Evolutionary conservation across 495 filamentous ascomycete species (phyloP).

Genomic region (Penicillium verhagenii): DNA sequence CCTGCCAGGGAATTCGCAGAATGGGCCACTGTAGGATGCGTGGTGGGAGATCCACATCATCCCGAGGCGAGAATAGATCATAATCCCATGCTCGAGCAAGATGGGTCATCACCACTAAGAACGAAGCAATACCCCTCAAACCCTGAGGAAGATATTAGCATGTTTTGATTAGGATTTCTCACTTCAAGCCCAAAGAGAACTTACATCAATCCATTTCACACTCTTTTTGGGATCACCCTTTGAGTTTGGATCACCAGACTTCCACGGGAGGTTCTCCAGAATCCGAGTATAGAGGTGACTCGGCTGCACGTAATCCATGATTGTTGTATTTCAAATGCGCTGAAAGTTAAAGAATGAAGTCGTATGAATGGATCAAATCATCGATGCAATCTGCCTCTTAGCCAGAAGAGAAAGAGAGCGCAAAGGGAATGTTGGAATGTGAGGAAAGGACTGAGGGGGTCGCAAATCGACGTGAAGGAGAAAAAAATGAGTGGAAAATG

Average conservation of each 20-base stretch:
- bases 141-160: constrained; percentile 41
- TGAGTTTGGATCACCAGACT: constrained; percentile 23
- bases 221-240: constrained; percentile 50
- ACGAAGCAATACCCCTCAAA: constrained; percentile 61
- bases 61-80: constrained; percentile 55
- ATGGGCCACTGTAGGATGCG: constrained; percentile 59
- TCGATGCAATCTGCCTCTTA: constrained; percentile 15
- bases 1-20: constrained; percentile 62
- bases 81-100: constrained; percentile 59
- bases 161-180: not conserved
- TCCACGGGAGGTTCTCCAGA: constrained; percentile 35
- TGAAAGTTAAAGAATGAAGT: not conserved
- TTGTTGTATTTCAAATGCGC: not conserved
- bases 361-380: constrained; percentile 10
- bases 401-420: constrained; percentile 9
- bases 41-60: constrained; percentile 43
- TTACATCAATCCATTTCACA: constrained; percentile 70
- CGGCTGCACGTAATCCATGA: constrained; percentile 28
- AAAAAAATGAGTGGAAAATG: not conserved
- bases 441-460: not conserved
- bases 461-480: constrained; percentile 5
- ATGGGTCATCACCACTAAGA: constrained; percentile 63
- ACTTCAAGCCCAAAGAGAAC: constrained; percentile 15
- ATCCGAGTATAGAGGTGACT: constrained; percentile 31
- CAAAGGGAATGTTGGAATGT: constrained; percentile 11